Base-by-base conservation (phyloP, 1,284 basidiomycete species). In the Trichosporon sp. region DNA sequence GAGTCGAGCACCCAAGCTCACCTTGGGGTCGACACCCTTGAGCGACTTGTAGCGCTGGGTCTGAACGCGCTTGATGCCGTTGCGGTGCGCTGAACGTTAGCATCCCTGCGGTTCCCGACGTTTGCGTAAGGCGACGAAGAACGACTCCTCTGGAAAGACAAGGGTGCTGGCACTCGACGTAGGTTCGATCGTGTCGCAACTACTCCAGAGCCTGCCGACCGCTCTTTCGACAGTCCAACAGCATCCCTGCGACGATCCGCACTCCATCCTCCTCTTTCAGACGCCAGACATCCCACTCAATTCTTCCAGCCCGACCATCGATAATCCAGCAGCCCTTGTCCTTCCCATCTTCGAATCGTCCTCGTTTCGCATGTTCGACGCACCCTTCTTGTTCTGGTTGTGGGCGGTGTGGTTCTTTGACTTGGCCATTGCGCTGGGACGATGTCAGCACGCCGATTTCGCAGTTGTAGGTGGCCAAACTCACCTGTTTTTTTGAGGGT, bases 21-120 rank as follows among this genome's bases (percentile, higher is more conserved):
- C 83, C 81, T 84, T 84, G 76, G 83, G 83, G 80, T 84, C 83
- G 74, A 84, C 96, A 88, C 95, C 95, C 86, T 90, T 94, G 86
- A 93, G 83, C 69, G 92, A 95, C 75, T 91, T 88, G 81, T 92
- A 90, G 82, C 90, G 86, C 84, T 89, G 87, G 75, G 88, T 88
- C 84, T 87, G 86, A 69, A 92, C 90, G 84, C 87, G 89, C 86
- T 91, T 93, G 87, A 96, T 95, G 83, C 94, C 96, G 87, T 99
- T 99, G 76, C 92, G 90, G 88, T 99, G 96, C 79, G 96, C 94
- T 88, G 77, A 71, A 70, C 72, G 65, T 67, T 34, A 72, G 66
- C 34, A 25, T 2, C 7, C 23, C 18, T 47, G 18, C 8, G 34
- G 12, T 3, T 23, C 15, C 31, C 9, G 9, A 2, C 9, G 23